These are phyloP conservation scores for Talaromyces verruculosus DNA, from an alignment of 2,329 filamentous ascomycete genomes.

Conservation along the genomic window DNA sequence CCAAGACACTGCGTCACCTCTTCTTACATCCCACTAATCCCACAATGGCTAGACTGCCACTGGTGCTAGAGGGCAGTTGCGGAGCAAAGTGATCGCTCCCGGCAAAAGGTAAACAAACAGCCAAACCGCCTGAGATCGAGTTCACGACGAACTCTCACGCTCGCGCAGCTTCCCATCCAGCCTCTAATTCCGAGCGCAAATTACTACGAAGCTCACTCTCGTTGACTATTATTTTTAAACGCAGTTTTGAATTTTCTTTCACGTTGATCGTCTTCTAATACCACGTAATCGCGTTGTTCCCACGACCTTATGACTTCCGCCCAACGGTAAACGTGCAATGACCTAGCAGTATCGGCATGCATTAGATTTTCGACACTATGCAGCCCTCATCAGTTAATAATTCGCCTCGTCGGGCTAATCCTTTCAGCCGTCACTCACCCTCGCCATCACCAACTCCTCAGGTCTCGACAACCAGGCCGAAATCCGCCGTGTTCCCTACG, in stretches of 20 bases:
- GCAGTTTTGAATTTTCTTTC: neutral
- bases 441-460: conserved; percentile 64
- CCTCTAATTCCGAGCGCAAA: neutral
- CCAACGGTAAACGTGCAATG: conserved; percentile 9
- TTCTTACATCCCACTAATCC: conserved; percentile 14
- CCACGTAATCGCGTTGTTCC: neutral
- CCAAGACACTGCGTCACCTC: neutral
- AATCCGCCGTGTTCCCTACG: conserved; percentile 72
- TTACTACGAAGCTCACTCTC: neutral
- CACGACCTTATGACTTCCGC: conserved; percentile 4
- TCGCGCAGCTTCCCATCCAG: conserved; percentile 6
- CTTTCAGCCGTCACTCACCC: conserved; percentile 67
- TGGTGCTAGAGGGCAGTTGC: neutral
- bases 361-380: conserved; percentile 40
- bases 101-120: conserved; percentile 44
- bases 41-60: conserved; percentile 22
- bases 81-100: conserved; percentile 18
- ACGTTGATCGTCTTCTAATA: neutral
- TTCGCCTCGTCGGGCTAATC: conserved; percentile 75
- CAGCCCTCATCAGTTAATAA: conserved; percentile 59
- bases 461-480: conserved; percentile 56
- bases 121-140: neutral
- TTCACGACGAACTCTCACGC: neutral
- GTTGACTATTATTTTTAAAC: neutral
- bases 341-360: conserved; percentile 21